Evolutionary conservation across 441 rosid species (phyloP).

Genomic region (Mallotus repandus): DNA sequence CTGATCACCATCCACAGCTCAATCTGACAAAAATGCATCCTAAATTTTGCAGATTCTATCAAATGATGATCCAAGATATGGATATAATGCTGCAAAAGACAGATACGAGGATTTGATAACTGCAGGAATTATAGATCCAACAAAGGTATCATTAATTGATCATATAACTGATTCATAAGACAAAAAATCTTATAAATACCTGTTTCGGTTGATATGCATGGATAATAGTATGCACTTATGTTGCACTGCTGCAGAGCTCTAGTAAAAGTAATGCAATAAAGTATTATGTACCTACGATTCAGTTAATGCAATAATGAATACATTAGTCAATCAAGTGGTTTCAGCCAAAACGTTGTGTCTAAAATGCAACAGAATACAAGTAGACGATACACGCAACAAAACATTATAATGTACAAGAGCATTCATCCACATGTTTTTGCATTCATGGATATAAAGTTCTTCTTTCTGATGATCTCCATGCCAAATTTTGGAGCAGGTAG

Average conservation of each 20-base stretch:
- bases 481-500: slow-evolving; percentile 48
- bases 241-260: background rate
- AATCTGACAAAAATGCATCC: background rate
- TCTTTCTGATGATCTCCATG: background rate
- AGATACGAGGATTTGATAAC: slow-evolving; percentile 67
- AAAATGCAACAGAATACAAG: background rate
- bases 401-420: background rate
- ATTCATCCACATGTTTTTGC: background rate
- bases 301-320: background rate
- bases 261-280: too few species aligned
- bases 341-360: background rate
- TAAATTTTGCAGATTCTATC: slow-evolving; percentile 48
- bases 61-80: slow-evolving; percentile 46
- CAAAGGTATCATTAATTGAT: slow-evolving; percentile 49
- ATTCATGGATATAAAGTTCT: background rate
- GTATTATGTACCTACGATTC: background rate
- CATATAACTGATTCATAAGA: background rate
- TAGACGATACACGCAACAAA: too few species aligned
- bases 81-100: slow-evolving; percentile 81
- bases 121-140: slow-evolving; percentile 83
- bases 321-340: background rate
- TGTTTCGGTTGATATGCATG: background rate
- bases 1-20: background rate
- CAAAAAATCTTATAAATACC: background rate
- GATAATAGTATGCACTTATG: background rate